Base-by-base conservation (phyloP, 495 filamentous ascomycete species). In the Cenococcum geophilum region DNA sequence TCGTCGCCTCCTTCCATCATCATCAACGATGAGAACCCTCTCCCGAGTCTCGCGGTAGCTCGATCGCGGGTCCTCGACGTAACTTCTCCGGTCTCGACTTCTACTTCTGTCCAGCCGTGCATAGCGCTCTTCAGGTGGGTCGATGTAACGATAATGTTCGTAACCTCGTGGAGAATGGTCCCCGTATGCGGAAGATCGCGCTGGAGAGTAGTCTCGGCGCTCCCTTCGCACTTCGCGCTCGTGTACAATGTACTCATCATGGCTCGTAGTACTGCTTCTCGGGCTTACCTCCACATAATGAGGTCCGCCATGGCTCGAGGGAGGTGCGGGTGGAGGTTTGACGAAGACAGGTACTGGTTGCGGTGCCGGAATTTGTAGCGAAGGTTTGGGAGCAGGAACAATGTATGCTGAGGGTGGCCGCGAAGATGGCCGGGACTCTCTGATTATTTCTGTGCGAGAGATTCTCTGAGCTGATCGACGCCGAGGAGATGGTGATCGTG, bases 251-350 rank as follows among this genome's bases (percentile, higher is more conserved):
- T 71, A 70, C 10, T 73, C 70, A 43, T 55, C 63, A 34, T 56
- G 49, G 60, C 62, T 67, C 12, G 55, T 56, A 6, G 59, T 48
- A 40, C 70, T 72, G 60, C 65, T 66, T 47, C 62, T 35, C 16
- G 64, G 66, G 32, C 60, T 64, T 47, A 74, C 73, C 59, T 74
- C 64, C 4, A 75, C 73, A 47, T 74, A 74, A 50, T 75, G 72
- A 18, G 59, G 63, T 42, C 52, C 25, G 22, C 32, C 20, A 23
- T 16, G 27, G 14, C 18, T 59, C 11, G 35, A n/a, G 51, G 47
- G 34, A 37, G 53, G 69, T 32, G 58, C 65, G 36, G 61, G 62
- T 3, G 66, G 61, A 16, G 71, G 64, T 11, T 65, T 14, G 2
- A 72, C 66, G 56, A 70, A 70, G 20, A 72, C 59, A 12, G 70